phyloP scores from a whole-genome alignment of 2,329 filamentous ascomycete genomes.

The Pseudogymnoascus verrucosus region DNA sequence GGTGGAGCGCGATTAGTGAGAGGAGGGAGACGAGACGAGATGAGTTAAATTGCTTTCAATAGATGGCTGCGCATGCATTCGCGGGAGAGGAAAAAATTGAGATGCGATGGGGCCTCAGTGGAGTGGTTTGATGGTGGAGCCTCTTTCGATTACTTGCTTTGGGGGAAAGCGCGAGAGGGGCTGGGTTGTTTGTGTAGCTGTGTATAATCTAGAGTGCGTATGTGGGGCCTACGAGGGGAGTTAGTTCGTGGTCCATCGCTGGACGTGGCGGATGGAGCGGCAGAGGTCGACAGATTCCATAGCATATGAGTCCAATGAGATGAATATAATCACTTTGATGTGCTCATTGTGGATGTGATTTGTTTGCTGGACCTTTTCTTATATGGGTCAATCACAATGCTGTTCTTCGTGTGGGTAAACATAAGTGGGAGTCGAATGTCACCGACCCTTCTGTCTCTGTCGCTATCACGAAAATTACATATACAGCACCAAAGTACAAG shows the following conservation, averaged over 20 bases:
- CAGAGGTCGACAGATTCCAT: background rate
- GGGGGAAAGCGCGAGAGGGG: background rate
- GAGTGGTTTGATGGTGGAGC: slow-evolving; percentile 5
- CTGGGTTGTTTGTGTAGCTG: slow-evolving; percentile 1
- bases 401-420: no score
- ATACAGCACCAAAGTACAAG: background rate
- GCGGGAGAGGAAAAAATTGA: slow-evolving; percentile 1
- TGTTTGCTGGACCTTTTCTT: background rate
- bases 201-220: slow-evolving; percentile 8
- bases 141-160: background rate
- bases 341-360: background rate
- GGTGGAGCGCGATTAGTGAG: slow-evolving; percentile 4
- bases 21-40: background rate
- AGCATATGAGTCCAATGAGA: slow-evolving; percentile 8
- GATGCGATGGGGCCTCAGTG: slow-evolving; percentile 4
- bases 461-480: background rate
- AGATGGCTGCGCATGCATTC: slow-evolving; percentile 6
- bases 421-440: background rate
- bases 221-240: background rate
- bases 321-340: background rate
- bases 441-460: background rate
- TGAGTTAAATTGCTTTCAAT: slow-evolving; percentile 7
- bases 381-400: background rate
- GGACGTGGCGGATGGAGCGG: background rate
- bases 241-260: background rate